phyloP scores from a whole-genome alignment of 352 stramenopile species.

The Globisporangium nodosum region DNA sequence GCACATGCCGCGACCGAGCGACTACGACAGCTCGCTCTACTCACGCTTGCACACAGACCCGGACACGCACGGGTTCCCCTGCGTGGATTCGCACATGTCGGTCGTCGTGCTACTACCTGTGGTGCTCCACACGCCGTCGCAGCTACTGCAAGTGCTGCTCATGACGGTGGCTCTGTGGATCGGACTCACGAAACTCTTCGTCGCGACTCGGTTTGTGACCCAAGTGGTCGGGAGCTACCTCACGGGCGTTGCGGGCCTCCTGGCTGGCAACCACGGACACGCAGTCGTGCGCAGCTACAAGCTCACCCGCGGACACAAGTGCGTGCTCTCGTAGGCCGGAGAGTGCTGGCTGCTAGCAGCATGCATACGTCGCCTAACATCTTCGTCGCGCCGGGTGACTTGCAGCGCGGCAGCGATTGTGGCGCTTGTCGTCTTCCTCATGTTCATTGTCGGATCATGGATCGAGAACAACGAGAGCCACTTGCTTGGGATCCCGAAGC shows the following conservation, averaged over 20 bases:
- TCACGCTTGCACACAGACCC: constrained; percentile 13
- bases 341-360: not conserved
- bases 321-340: not conserved
- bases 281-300: constrained; percentile 38
- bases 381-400: not conserved
- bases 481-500: constrained; percentile 49
- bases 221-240: constrained; percentile 61
- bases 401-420: constrained; percentile 39
- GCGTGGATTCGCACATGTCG: constrained; percentile 71
- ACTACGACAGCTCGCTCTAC: constrained; percentile 33
- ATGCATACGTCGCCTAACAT: not conserved
- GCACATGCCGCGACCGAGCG: constrained; percentile 38
- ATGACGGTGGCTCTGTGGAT: constrained; percentile 28
- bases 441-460: constrained; percentile 54
- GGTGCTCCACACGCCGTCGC: constrained; percentile 33
- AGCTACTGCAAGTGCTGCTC: constrained; percentile 18
- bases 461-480: constrained; percentile 78
- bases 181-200: constrained; percentile 23
- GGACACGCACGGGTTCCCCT: constrained; percentile 24
- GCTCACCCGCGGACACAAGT: constrained; percentile 39
- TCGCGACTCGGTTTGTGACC: constrained; percentile 44
- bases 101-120: constrained; percentile 61
- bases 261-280: constrained; percentile 57
- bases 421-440: constrained; percentile 33
- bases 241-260: constrained; percentile 45